Evolutionary conservation across 768 basidiomycete genomes (phyloP), one percentile per base, ranked within the genome.

Genomic region (Pleurotus pulmonarius): DNA sequence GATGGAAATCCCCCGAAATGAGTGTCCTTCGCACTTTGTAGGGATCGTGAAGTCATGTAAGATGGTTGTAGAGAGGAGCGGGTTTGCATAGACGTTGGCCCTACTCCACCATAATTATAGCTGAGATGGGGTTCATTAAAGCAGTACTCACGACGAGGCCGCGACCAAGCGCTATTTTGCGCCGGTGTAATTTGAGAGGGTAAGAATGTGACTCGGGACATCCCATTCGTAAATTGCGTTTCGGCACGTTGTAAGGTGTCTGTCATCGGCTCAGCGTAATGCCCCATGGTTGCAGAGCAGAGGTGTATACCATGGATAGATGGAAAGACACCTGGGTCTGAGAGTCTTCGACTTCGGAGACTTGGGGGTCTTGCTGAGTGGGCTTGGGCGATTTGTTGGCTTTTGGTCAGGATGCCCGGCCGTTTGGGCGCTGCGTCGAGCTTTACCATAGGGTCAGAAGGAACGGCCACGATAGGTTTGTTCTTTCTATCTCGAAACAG

Each of bases 361-460:
- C 37, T 15, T 15, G 18, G 2, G 16, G 22, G 29, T n/a, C 41
- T 52, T 15, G 29, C 29, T 4, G 51, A 39, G 24, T 20, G 37
- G 18, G 22, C 8, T 20, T 41, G 15, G 8, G 20, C 37, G 15
- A 53, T 53, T 41, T 53, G 37, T 53, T 39, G 51, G 24, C 51
- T 53, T 20, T 39, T 53, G 29, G 48, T 49, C 51, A 53, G 18
- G n/a, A 53, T 53, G 38, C 51, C 41, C 8, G 37, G 37, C 8
- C 51, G 51, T n/a, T 53, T 53, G n/a, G 51, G 51, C 4, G 51
- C 37, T 40, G 51, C 16, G n/a, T n/a, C 51, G 12, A 53, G 51
- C 22, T 53, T 53, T n/a, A 53, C 20, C 12, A 53, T 53, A 7
- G 51, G 51, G 5, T 53, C 39, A 7, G 51, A 37, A 53, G 34